Evolutionary conservation across 2,329 filamentous ascomycete genomes (phyloP).

Genomic region (Metarhizium anisopliae): DNA sequence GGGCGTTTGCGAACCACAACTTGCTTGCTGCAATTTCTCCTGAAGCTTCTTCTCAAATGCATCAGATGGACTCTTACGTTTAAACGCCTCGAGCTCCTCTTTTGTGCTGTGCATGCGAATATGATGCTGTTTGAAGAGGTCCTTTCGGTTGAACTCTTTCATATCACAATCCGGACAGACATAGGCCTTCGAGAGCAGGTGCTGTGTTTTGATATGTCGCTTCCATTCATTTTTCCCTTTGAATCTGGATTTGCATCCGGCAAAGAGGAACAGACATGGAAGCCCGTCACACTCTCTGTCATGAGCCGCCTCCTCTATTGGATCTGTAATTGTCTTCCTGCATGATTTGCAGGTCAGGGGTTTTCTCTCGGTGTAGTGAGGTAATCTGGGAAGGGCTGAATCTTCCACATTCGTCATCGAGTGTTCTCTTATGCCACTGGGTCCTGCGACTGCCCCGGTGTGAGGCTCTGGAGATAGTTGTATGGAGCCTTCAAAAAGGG

Average conservation of each 20-base stretch:
- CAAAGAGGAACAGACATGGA: constrained; percentile 68
- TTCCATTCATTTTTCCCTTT: constrained; percentile 93
- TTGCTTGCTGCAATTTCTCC: not conserved
- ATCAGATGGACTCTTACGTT: constrained; percentile 22
- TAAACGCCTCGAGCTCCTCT: constrained; percentile 26
- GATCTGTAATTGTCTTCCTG: constrained; percentile 20
- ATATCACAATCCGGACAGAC: constrained; percentile 61
- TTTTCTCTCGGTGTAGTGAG: constrained; percentile 3
- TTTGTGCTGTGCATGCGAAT: constrained; percentile 65
- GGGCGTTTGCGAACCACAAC: constrained; percentile 8
- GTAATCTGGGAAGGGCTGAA: not conserved
- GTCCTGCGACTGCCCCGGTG: not conserved
- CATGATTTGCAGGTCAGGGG: not conserved
- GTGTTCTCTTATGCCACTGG: not conserved
- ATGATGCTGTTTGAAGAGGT: constrained; percentile 82
- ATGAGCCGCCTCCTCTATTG: not conserved
- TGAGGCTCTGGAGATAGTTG: not conserved
- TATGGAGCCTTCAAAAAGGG: not conserved
- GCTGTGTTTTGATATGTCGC: constrained; percentile 72
- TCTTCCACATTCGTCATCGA: not conserved
- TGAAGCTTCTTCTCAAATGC: constrained; percentile 45
- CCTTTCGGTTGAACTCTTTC: constrained; percentile 73
- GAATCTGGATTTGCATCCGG: constrained; percentile 66
- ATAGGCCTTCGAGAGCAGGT: constrained; percentile 67
- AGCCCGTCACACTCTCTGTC: constrained; percentile 32